Base-by-base conservation (phyloP, 176 grass and related monocot species). In the Ampelocalamus luodianensis region DNA sequence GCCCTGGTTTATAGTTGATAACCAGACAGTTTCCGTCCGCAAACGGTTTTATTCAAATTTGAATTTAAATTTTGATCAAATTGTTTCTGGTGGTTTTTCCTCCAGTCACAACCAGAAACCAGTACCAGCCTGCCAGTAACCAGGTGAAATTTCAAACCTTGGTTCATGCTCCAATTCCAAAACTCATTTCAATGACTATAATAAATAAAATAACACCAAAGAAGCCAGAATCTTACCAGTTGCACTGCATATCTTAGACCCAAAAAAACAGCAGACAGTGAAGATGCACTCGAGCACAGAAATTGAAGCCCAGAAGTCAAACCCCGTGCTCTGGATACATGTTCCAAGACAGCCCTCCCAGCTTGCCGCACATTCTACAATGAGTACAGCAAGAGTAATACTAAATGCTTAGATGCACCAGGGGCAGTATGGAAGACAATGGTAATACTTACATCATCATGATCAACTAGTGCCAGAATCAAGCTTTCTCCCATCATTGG, bases 401-500 rank as follows among this genome's bases (percentile, higher is more conserved):
- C 18, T 59, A 59, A 71, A n/a, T 71, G 50, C 37, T 75, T 71
- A 84, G 68, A 81, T 66, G 40, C 65, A 71, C 26, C 9, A 91
- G 56, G 53, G 63, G 13, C 40, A 82, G n/a, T 4, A 85, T 62
- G 49, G 53, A 91, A 89, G 11, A 85, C 14, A 77, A 71, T 56
- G 53, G 46, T 29, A 85, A 60, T 89, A 82, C 39, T 85, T 79
- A 95, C 93, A 89, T 98, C 96, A 85, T 98, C 88, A 87, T 87
- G 81, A 68, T 95, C 93, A 85, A 95, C 82, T 78, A 98, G 90
- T 34, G 82, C 56, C 62, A 98, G 89, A 82, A 98, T 85, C 89
- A 98, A 93, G 83, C 96, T 93, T 83, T 98, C 96, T 63, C 89
- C 83, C 96, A 98, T 98, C 85, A 83, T 90, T 63, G 93, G 88